These are phyloP conservation scores for Dendrothele bispora DNA, from an alignment of 768 basidiomycete species.

Conservation along the genomic window DNA sequence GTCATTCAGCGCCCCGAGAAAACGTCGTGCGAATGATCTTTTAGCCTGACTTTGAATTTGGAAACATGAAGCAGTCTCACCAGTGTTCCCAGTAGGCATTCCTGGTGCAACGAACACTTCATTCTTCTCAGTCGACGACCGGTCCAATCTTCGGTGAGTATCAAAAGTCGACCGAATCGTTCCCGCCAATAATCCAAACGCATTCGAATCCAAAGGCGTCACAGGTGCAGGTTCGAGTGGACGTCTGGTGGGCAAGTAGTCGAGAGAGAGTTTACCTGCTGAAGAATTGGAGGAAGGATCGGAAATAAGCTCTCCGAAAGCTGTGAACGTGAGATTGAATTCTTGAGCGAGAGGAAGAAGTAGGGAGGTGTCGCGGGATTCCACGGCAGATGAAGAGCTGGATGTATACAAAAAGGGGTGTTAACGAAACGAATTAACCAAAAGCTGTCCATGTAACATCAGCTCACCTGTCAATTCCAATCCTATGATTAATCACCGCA, in stretches of 20 bases:
- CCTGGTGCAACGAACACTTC: constrained; percentile 50
- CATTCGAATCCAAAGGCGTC: constrained; percentile 43
- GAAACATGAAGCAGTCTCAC: constrained; percentile 28
- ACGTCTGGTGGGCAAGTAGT: constrained; percentile 48
- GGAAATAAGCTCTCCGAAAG: constrained; percentile 50
- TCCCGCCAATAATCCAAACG: constrained; percentile 59
- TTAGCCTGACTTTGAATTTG: too few species aligned
- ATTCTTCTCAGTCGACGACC: constrained; percentile 25
- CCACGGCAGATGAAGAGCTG: constrained; percentile 44
- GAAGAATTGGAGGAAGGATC: constrained; percentile 20
- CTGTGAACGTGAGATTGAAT: constrained; percentile 58
- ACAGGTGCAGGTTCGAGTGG: constrained; percentile 69
- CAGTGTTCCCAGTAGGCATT: constrained; percentile 63
- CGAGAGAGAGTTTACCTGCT: constrained; percentile 46
- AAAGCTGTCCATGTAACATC: too few species aligned
- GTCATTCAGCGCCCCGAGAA: constrained; percentile 25
- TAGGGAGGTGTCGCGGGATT: constrained; percentile 44
- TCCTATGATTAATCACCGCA: constrained; percentile 73
- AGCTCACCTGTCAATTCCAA: constrained; percentile 60
- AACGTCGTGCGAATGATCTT: not conserved
- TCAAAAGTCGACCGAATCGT: constrained; percentile 65
- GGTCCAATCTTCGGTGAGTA: constrained; percentile 39
- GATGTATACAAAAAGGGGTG: too few species aligned
- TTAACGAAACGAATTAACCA: not conserved
- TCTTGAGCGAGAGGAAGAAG: constrained; percentile 45